Conservation (phyloP, 2,329 filamentous ascomycete species). For the Claviceps quebecensis region DNA sequence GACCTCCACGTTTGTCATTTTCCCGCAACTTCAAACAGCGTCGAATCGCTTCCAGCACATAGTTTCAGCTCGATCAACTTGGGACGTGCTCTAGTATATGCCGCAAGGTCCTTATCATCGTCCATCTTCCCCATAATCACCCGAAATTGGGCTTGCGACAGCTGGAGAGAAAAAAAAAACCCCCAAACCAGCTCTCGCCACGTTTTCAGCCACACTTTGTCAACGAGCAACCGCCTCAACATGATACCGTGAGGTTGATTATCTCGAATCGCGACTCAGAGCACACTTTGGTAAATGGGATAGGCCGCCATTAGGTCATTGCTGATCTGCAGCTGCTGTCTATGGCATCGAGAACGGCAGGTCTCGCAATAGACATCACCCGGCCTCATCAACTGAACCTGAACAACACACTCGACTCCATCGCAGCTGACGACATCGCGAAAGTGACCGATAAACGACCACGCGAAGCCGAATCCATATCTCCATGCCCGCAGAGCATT, state of each 20-base stretch:
- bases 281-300: background rate
- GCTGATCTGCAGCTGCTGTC: constrained; percentile 3
- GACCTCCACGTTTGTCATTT: background rate
- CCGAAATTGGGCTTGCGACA: constrained; percentile 6
- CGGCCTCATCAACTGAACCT: constrained; percentile 22
- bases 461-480: constrained; percentile 32
- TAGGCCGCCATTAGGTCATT: constrained; percentile 1
- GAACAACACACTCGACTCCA: constrained; percentile 20
- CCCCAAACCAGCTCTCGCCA: constrained; percentile 25
- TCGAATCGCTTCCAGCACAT: background rate
- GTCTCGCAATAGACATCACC: constrained; percentile 38
- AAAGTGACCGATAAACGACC: constrained; percentile 27
- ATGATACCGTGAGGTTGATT: constrained; percentile 19
- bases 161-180: constrained; percentile 12
- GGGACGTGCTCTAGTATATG: background rate
- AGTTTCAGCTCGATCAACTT: background rate
- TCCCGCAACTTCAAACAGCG: background rate
- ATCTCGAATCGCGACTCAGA: constrained; percentile 4
- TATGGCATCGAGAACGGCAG: constrained; percentile 42
- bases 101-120: background rate
- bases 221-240: constrained; percentile 20
- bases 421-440: constrained; percentile 26
- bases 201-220: constrained; percentile 29
- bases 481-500: constrained; percentile 18
- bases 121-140: background rate